Conservation (phyloP, 139 green algal genomes). For the Chlorella sp. region DNA sequence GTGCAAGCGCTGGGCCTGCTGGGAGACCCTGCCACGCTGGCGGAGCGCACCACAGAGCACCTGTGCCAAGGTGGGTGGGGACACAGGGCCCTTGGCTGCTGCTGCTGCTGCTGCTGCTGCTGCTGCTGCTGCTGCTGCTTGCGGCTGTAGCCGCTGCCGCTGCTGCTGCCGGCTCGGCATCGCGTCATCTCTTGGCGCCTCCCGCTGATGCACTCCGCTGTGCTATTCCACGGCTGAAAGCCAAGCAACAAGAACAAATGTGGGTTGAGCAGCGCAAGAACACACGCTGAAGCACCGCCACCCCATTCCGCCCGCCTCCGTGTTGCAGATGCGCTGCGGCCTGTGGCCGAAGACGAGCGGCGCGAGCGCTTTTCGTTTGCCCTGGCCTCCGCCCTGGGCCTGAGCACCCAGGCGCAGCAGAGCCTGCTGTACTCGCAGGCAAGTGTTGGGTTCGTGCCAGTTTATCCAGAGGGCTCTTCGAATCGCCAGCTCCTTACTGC, state of each 20-base stretch:
- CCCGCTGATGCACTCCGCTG: too few species aligned
- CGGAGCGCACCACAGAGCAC: neutral
- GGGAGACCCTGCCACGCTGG: neutral
- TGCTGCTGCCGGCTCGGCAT: neutral
- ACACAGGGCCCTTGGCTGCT: too few species aligned
- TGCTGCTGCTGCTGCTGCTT: too few species aligned
- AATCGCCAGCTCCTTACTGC: too few species aligned
- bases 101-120: too few species aligned
- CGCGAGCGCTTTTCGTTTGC: constrained; percentile 6
- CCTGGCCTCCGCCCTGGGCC: neutral
- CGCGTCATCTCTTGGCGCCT: too few species aligned
- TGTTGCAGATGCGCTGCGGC: neutral
- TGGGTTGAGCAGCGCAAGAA: too few species aligned
- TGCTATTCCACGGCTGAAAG: too few species aligned
- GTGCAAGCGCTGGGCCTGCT: neutral
- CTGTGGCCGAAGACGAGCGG: neutral
- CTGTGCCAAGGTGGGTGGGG: neutral
- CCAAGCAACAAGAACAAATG: too few species aligned
- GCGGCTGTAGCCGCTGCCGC: too few species aligned
- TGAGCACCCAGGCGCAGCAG: neutral
- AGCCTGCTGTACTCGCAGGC: neutral
- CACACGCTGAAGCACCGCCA: neutral
- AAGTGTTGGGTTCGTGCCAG: too few species aligned
- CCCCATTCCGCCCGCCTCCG: neutral
- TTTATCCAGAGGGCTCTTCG: too few species aligned